These are phyloP conservation scores for Solanum hybrid DNA, from an alignment of 305 asterid species.

Conservation along the genomic window DNA sequence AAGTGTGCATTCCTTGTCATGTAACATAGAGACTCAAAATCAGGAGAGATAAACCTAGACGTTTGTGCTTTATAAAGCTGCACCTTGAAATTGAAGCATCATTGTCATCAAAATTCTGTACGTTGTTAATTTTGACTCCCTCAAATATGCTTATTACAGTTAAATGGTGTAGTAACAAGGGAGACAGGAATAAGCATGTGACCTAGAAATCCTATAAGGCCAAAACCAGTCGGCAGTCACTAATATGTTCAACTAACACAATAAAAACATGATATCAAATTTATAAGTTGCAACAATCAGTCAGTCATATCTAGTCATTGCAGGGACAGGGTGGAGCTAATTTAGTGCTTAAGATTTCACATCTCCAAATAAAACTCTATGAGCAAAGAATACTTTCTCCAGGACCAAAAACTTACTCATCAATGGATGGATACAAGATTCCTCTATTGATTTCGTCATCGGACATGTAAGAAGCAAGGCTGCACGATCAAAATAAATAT, in stretches of 20 bases:
- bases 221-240: neutral
- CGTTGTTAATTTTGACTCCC: neutral
- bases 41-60: neutral
- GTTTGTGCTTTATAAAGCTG: neutral
- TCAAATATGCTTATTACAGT: neutral
- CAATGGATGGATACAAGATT: constrained; percentile 77
- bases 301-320: neutral
- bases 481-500: constrained; percentile 21
- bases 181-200: neutral
- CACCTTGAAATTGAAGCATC: neutral
- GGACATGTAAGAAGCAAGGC: constrained; percentile 93
- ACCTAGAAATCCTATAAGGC: neutral
- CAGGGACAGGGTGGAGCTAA: neutral
- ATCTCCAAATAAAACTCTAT: neutral
- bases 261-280: neutral
- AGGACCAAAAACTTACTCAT: constrained; percentile 39
- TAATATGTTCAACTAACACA: neutral
- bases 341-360: neutral
- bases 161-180: neutral
- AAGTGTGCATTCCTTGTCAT: neutral
- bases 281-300: neutral
- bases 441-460: constrained; percentile 80
- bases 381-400: neutral
- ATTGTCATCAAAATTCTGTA: neutral
- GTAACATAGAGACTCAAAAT: neutral